Base-by-base conservation (phyloP, 805 yeast genomes). In the Candida tibetensis region DNA sequence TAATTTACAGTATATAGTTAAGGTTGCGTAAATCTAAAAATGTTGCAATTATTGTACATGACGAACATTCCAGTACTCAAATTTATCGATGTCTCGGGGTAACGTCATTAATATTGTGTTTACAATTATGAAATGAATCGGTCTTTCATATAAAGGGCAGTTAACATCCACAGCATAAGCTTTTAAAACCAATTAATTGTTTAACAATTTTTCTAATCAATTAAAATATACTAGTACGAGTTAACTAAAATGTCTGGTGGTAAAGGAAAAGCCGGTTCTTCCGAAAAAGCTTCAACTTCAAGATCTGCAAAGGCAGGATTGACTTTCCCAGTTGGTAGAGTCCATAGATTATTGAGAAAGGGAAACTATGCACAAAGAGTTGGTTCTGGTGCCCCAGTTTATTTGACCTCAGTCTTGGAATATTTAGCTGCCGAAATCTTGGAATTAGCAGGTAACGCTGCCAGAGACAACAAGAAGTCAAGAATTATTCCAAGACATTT, bases 391-490 rank as follows among this genome's bases (percentile, higher is more conserved):
- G 75, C 75, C 45, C 75, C 75, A 55, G 75, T 69, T 36, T 69
- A 69, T 64, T 66, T 69, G 56, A 69, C 75, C 47, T 67, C 75
- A 33, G 75, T 69, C 37, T 67, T 69, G 55, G 75, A 69, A 58
- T 69, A 69, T 60, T 69, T 69, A 58, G 63, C 72, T 40, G 75
- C 75, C 44, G 75, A 69, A 66, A 69, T 69, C 49, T 69, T 69
- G 56, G 75, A 69, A 60, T 69, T 69, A 59, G 74, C 75, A 42
- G 75, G 75, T 64, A 69, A 69, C 59, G 75, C 75, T 39, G 75
- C 75, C 45, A 67, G 75, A 66, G 75, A 69, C 73, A 89, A 87
- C 90, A 91, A 91, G 82, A 93, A 91, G 81, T 83, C 96, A 62
- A 69, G 75, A 69, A 69, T 69, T 36, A 67, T 69, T 57, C 75